Conservation (phyloP, 805 yeast genomes). For the Blastobotrys peoriensis region DNA sequence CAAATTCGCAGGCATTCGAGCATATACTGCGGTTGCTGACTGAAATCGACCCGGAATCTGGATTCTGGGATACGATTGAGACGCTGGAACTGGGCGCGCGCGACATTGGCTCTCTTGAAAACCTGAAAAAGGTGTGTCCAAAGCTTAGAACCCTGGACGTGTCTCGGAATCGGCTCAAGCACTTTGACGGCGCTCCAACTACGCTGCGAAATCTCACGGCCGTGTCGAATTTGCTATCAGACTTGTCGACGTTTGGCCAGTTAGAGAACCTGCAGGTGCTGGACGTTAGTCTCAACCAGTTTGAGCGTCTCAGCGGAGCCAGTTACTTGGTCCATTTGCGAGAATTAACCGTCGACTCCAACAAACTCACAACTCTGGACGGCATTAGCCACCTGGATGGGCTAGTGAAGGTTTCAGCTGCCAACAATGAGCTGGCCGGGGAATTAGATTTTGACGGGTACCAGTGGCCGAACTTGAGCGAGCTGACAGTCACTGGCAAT, state of each 20-base stretch:
- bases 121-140: slow-evolving; percentile 39
- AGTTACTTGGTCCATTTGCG: slow-evolving; percentile 36
- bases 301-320: slow-evolving; percentile 34
- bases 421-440: slow-evolving; percentile 22
- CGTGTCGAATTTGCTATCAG: slow-evolving; percentile 35
- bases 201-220: slow-evolving; percentile 34
- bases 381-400: slow-evolving; percentile 39
- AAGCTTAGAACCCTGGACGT: slow-evolving; percentile 35
- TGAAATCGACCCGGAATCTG: slow-evolving; percentile 22
- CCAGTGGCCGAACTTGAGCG: slow-evolving; percentile 23
- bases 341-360: slow-evolving; percentile 38
- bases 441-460: slow-evolving; percentile 17
- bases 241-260: slow-evolving; percentile 38
- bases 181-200: slow-evolving; percentile 42
- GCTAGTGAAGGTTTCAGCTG: slow-evolving; percentile 22
- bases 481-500: slow-evolving; percentile 23
- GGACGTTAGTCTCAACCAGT: slow-evolving; percentile 35
- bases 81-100: slow-evolving; percentile 32
- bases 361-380: slow-evolving; percentile 30
- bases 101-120: slow-evolving; percentile 36
- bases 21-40: slow-evolving; percentile 29
- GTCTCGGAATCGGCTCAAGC: slow-evolving; percentile 36
- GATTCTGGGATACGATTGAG: slow-evolving; percentile 37
- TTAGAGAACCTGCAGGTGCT: slow-evolving; percentile 40
- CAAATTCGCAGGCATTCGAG: neutral